phyloP scores from a whole-genome alignment of 345 rosid species.

The Eucalyptus cladocalyx region DNA sequence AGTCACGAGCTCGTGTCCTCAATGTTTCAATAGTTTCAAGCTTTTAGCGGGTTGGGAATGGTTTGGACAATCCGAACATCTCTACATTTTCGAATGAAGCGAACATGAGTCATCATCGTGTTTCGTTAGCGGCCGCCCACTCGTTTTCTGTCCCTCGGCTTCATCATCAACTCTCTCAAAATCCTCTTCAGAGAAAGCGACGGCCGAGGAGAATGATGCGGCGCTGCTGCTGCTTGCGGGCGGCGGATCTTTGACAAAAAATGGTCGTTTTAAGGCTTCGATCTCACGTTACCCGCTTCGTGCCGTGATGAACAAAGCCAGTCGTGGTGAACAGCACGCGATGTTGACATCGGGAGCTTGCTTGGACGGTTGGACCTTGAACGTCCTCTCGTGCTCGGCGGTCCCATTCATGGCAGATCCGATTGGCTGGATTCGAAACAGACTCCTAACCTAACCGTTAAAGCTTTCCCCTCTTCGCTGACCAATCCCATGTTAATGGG shows the following conservation, averaged over 20 bases:
- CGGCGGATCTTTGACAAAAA: background rate
- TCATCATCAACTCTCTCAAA: background rate
- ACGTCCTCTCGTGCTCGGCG: background rate
- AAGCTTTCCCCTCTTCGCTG: background rate
- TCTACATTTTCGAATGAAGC: background rate
- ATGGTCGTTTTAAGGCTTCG: background rate
- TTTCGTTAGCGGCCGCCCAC: background rate
- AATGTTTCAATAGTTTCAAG: background rate
- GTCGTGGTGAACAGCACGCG: background rate
- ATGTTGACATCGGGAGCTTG: background rate
- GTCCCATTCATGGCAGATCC: background rate
- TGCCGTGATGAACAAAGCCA: background rate
- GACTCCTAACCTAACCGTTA: background rate
- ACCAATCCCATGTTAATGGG: background rate
- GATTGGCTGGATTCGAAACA: background rate
- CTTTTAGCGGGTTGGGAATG: background rate
- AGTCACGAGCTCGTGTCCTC: background rate
- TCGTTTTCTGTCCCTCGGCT: background rate
- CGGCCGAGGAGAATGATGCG: background rate
- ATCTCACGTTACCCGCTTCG: background rate
- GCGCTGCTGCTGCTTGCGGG: background rate
- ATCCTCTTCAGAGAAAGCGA: background rate
- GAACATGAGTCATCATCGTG: background rate
- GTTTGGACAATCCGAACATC: background rate
- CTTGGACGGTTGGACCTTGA: background rate